Conservation (phyloP, 371 early-diverging fungal species). For the Mycotypha africana region DNA sequence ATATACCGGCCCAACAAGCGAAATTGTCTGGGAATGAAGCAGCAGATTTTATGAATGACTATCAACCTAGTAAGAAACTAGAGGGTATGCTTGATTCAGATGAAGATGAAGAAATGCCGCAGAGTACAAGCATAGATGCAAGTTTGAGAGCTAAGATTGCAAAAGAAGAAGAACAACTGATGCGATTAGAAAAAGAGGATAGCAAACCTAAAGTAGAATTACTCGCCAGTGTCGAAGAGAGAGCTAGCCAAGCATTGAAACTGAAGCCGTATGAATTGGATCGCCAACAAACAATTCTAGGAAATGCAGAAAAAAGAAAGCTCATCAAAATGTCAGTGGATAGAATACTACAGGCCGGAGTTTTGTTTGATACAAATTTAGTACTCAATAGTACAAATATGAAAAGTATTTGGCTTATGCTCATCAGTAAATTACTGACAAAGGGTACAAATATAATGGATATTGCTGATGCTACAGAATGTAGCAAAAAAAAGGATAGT, state of each 20-base stretch:
- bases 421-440: slow-evolving; percentile 31
- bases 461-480: not conserved
- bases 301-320: slow-evolving; percentile 10
- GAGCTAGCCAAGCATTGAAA: slow-evolving; percentile 35
- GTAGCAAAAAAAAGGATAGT: slow-evolving; percentile 3
- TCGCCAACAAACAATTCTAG: slow-evolving; percentile 9
- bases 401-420: slow-evolving; percentile 25
- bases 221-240: slow-evolving; percentile 38
- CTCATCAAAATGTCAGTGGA: slow-evolving; percentile 33
- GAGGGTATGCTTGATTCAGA: slow-evolving; percentile 7
- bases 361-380: too few relatives aligned
- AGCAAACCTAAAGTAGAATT: slow-evolving; percentile 11
- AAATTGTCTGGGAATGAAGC: not conserved
- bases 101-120: slow-evolving; percentile 15
- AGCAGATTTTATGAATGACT: not conserved
- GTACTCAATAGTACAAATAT: slow-evolving; percentile 3
- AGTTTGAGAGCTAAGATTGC: not conserved
- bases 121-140: too few relatives aligned
- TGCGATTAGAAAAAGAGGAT: slow-evolving; percentile 6
- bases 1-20: too few relatives aligned
- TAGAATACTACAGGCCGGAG: slow-evolving; percentile 32
- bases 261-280: slow-evolving; percentile 38
- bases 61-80: not conserved
- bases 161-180: too few relatives aligned
- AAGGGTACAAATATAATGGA: slow-evolving; percentile 11